Base-by-base conservation (phyloP, 805 yeast species). In the Debaryomyces hansenii region DNA sequence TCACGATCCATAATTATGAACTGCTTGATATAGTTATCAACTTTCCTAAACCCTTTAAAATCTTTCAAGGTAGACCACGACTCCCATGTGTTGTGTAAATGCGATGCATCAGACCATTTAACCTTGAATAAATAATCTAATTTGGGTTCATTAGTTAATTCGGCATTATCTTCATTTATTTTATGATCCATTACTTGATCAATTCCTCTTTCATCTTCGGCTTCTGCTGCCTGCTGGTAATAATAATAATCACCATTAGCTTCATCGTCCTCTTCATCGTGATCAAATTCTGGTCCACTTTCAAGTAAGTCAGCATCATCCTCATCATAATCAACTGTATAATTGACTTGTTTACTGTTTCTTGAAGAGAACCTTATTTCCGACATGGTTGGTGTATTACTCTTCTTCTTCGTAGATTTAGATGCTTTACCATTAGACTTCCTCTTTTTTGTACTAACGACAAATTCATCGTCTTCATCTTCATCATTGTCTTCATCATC, bases 21-120 rank as follows among this genome's bases (percentile, higher is more conserved):
- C 57, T 85, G 90, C 59, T 85, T 87, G 62, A 91, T 85, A 66
- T 90, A 94, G 67, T 94, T 94, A 49, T 92, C 98, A 16, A 94
- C 79, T 54, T 85, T 84, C 63, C 96, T 88, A 55, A 80, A 74
- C 37, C 99, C 99, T 62, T 84, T 84, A 50, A 74, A 65, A 15
- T 67, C 63, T 39, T 77, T 78, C 42, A 84, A 59, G 2, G 68
- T 64, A 10, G 66, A 68, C 67, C 85, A 90, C 2, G 79, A 63
- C 62, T 91, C 96, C 97, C 97, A 94, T 0, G 96, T 85, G 64
- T 92, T 94, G 68, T 94, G 99, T 51, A 94, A 74, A 69, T 94
- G 98, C 11, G 97, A 87, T 51, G 82, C 75, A 44, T 80, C 88
- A 15, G 79, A 75, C 99, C 99, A 94, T 69, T 94, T 94, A 56